These are phyloP conservation scores for Phytophthora pinifolia DNA, from an alignment of 352 stramenopile species.

Conservation along the genomic window DNA sequence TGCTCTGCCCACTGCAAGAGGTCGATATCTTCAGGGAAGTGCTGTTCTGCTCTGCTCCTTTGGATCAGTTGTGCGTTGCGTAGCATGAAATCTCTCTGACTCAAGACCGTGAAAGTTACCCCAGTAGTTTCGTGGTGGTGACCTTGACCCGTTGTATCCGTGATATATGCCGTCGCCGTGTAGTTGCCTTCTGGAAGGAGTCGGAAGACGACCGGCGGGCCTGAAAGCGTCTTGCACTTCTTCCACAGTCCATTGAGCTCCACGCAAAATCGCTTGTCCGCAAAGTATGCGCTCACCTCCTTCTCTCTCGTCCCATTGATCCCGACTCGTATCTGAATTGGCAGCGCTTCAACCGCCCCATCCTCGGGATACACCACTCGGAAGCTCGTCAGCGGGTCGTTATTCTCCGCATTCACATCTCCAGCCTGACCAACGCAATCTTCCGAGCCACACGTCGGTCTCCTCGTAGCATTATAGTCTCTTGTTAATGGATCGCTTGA, in stretches of 20 bases:
- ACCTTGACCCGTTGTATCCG: background rate
- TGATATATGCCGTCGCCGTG: conserved; percentile 23
- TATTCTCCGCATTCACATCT: background rate
- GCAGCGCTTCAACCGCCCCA: conserved; percentile 14
- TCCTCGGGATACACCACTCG: conserved; percentile 12
- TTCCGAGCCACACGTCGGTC: background rate
- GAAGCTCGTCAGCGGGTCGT: conserved; percentile 15
- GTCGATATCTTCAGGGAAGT: conserved; percentile 19
- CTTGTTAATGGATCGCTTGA: conserved; percentile 1
- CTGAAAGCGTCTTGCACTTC: conserved; percentile 14
- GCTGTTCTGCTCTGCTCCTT: conserved; percentile 16
- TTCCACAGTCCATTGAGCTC: conserved; percentile 30
- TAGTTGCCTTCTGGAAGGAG: conserved; percentile 21
- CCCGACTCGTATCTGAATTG: conserved; percentile 5
- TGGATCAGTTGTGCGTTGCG: conserved; percentile 3
- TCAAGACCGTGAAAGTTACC: conserved; percentile 19
- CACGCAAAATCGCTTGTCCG: conserved; percentile 18
- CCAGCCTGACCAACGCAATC: background rate
- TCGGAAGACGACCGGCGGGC: conserved; percentile 5
- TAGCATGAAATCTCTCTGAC: conserved; percentile 3
- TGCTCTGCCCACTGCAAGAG: conserved; percentile 22
- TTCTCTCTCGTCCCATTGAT: background rate
- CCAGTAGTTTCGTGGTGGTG: conserved; percentile 5
- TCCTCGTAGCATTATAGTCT: background rate
- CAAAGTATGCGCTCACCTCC: conserved; percentile 13